Evolutionary conservation across 2,329 filamentous ascomycete genomes (phyloP).

Genomic region (Aquanectria penicillioides): DNA sequence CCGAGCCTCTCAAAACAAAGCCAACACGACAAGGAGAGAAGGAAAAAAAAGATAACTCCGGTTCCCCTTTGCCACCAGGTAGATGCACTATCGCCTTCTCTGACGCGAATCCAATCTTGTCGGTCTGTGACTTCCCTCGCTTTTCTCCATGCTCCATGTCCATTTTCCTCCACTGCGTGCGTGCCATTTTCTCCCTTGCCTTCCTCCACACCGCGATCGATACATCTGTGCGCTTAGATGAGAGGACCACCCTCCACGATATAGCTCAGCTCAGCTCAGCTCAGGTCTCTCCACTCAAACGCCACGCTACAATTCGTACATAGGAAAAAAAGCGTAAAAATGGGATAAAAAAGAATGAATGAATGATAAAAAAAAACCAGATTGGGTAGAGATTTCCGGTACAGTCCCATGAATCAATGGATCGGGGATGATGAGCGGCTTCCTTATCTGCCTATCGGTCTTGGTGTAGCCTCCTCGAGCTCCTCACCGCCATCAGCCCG

Average conservation of each 20-base stretch:
- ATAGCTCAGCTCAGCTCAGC: constrained; percentile 22
- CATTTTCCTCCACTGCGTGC: not conserved
- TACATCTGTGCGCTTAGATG: constrained; percentile 22
- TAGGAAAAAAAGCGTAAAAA: constrained; percentile 31
- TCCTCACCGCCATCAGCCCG: constrained; percentile 25
- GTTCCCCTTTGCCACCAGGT: constrained; percentile 23
- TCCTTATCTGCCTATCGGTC: constrained; percentile 43
- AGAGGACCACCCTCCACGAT: constrained; percentile 23
- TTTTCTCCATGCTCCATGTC: not conserved
- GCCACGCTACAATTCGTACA: constrained; percentile 43
- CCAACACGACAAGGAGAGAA: constrained; percentile 21
- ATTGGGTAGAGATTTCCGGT: constrained; percentile 11
- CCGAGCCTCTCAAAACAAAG: constrained; percentile 17
- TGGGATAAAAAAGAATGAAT: constrained; percentile 16
- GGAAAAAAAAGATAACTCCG: constrained; percentile 31
- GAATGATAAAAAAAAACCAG: constrained; percentile 9
- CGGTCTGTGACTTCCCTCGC: constrained; percentile 21
- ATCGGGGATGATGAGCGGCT: not conserved
- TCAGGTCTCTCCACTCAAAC: constrained; percentile 38
- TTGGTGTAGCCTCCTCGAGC: constrained; percentile 54
- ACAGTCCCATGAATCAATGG: not conserved
- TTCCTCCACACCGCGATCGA: not conserved
- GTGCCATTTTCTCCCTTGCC: constrained; percentile 1
- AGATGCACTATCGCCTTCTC: constrained; percentile 21
- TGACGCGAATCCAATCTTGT: constrained; percentile 36